Conservation (phyloP, 305 asterid genomes). For the Fraxinus paxiana region DNA sequence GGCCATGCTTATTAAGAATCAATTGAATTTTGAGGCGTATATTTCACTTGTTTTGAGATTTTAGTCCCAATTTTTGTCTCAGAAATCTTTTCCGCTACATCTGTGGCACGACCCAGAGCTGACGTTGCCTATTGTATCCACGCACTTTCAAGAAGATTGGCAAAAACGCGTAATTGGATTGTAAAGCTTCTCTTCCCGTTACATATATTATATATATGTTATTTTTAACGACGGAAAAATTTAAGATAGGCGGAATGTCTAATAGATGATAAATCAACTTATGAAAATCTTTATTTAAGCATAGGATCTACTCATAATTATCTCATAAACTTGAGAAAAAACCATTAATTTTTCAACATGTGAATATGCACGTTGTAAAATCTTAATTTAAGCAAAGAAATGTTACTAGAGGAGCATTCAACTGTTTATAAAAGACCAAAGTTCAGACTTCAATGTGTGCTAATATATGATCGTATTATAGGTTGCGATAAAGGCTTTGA, state of each 20-base stretch:
- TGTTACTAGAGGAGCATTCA: not conserved
- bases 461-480: slow-evolving; percentile 19
- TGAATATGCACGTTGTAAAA: not conserved
- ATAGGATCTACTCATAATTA: not conserved
- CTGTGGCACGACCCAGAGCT: slow-evolving; percentile 67
- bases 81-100: slow-evolving; percentile 65
- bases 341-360: not conserved
- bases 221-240: not conserved
- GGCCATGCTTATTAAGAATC: not conserved
- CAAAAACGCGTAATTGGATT: slow-evolving; percentile 74
- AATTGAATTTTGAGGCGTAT: not conserved
- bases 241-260: not conserved
- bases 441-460: not conserved
- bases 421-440: not conserved
- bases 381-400: not conserved
- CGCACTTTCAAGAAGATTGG: slow-evolving; percentile 72
- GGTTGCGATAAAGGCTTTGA: slow-evolving; percentile 79
- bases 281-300: not conserved
- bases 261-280: not conserved
- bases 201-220: not conserved
- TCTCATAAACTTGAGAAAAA: not conserved
- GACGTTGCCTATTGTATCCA: slow-evolving; percentile 91
- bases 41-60: not conserved
- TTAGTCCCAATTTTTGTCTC: slow-evolving; percentile 1
- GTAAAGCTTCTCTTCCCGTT: slow-evolving; percentile 34